Base-by-base conservation (phyloP, 2,329 filamentous ascomycete species). In the Sporothrix protearum region DNA sequence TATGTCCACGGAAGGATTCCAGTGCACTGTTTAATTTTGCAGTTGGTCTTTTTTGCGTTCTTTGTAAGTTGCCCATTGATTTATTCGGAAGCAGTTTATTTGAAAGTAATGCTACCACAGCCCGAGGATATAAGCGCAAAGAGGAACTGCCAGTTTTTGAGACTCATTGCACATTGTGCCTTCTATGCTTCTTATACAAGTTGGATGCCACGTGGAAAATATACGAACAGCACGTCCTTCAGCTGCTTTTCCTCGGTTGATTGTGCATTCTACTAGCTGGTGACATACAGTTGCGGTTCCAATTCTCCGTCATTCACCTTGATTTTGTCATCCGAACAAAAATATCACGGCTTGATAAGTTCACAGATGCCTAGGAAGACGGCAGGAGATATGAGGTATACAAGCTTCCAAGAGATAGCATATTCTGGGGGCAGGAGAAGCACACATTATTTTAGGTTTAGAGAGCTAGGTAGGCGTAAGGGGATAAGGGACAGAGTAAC, bases 171-270 rank as follows among this genome's bases (percentile, higher is more conserved):
- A 64, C 59, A 25, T 9, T 9, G n/a, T 45, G 36, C 22, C 45
- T 63, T 22, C 6, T 28, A n/a, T 28, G 12, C 49, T 22, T 22
- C 10, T 6, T n/a, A 9, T 22, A 8, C 22, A 25, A 45, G 59
- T 39, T 39, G n/a, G 30, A 39, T 53, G n/a, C 36, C 59, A 45
- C 59, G 59, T 64, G 59, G 36, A 64, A 39, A 42, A 64, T 28
- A 45, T n/a, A 45, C 10, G 22, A n/a, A 16, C 59, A 36, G 59
- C 59, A 64, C 36, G 36, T 42, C 36, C 12, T 45, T 25, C 49
- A 53, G 22, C 12, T 45, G 14, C 14, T 45, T 63, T 25, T 14
- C 36, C 36, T 64, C 59, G 36, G 59, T 45, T 45, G 22, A 64
- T 28, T 64, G 42, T 45, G 4, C 16, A 12, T 16, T 64, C 9